These are phyloP conservation scores for Pleurotus eryngii DNA, from an alignment of 768 basidiomycete species.

Conservation along the genomic window DNA sequence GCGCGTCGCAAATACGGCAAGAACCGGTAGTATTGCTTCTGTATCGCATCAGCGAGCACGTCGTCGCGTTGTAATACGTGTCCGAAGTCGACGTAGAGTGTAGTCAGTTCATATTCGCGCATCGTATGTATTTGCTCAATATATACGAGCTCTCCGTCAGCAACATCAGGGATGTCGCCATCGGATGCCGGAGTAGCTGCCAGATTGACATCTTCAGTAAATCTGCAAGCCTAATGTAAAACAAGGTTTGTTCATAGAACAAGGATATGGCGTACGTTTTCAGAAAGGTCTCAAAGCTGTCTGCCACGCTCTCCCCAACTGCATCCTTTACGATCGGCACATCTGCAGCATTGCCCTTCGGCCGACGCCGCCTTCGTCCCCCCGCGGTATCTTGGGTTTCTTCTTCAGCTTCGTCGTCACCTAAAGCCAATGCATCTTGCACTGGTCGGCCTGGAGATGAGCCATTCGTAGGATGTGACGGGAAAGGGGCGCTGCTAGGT, in stretches of 20 bases:
- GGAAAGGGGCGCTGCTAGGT: constrained; percentile 45
- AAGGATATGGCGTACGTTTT: constrained; percentile 63
- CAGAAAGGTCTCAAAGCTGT: constrained; percentile 88
- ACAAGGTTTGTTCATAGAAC: background rate
- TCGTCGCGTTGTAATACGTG: constrained; percentile 91
- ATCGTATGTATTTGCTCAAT: constrained; percentile 93
- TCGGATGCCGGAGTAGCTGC: constrained; percentile 80
- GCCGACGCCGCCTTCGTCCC: constrained; percentile 36
- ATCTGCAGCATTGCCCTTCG: constrained; percentile 56
- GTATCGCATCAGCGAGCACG: constrained; percentile 89
- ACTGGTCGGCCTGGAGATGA: constrained; percentile 39
- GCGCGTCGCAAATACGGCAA: constrained; percentile 92
- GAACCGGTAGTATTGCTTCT: constrained; percentile 95
- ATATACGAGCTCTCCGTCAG: constrained; percentile 72
- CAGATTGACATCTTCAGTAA: constrained; percentile 75
- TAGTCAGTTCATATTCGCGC: constrained; percentile 92
- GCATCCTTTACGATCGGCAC: constrained; percentile 89
- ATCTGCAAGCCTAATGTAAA: constrained; percentile 45
- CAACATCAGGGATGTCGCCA: constrained; percentile 51
- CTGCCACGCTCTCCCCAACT: constrained; percentile 92
- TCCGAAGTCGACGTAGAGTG: constrained; percentile 93
- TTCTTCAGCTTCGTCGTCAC: constrained; percentile 51
- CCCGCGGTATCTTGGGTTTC: constrained; percentile 34
- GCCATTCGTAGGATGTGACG: constrained; percentile 26
- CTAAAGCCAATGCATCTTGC: constrained; percentile 53